phyloP scores from a whole-genome alignment of 768 basidiomycete species.

The Strobilomyces echinocephalus region DNA sequence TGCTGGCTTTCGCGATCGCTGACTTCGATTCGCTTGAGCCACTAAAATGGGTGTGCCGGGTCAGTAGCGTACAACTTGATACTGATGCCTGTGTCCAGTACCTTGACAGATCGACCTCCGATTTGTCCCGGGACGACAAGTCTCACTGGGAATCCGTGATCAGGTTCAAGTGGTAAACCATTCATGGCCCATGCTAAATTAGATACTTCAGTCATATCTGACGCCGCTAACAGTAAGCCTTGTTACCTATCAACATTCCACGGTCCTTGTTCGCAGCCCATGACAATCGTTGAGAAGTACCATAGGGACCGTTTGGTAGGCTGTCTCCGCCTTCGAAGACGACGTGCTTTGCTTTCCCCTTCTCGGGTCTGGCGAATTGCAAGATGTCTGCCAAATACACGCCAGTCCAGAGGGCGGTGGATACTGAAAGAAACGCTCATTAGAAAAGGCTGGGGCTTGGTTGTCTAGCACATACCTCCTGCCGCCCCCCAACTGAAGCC shows the following conservation, averaged over 20 bases:
- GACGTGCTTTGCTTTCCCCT: constrained; percentile 41
- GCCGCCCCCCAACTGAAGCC: constrained; percentile 56
- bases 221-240: neutral
- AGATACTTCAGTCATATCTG: neutral
- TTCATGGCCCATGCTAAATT: constrained; percentile 52
- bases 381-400: constrained; percentile 54
- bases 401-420: constrained; percentile 57
- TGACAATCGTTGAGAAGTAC: constrained; percentile 44
- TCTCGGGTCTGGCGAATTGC: constrained; percentile 38
- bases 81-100: constrained; percentile 1
- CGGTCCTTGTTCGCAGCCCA: constrained; percentile 43
- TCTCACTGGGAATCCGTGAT: constrained; percentile 66
- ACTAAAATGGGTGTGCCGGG: constrained; percentile 29
- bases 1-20: constrained; percentile 49
- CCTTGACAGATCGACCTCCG: constrained; percentile 52
- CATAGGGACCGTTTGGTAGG: constrained; percentile 58
- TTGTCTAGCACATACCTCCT: constrained; percentile 25
- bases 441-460: neutral
- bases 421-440: constrained; percentile 23
- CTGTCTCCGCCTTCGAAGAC: constrained; percentile 56
- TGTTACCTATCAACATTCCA: constrained; percentile 46
- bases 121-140: constrained; percentile 60
- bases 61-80: neutral
- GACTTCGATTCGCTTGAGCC: constrained; percentile 54
- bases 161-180: constrained; percentile 51